Percentiles rank a stretch among this genome's conserved stretches.
Evolutionary conservation across 2,329 filamentous ascomycete genomes (phyloP).

Genomic region (Botryotinia narcissicola): DNA sequence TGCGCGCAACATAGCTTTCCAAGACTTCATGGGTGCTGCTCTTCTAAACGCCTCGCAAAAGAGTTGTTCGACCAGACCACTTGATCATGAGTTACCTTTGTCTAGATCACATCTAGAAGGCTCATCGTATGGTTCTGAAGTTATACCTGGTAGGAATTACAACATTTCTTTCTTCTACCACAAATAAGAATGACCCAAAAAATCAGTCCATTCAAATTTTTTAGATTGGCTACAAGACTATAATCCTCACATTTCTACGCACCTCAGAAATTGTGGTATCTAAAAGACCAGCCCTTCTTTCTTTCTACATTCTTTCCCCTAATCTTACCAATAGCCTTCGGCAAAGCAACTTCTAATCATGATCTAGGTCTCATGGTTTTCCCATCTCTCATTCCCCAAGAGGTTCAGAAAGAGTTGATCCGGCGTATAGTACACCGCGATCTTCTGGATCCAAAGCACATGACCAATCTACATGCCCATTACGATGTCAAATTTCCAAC

Average conservation of each 20-base stretch:
- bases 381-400: slow-evolving; percentile 68
- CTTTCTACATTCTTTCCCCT: background rate
- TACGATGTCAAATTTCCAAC: slow-evolving; percentile 65
- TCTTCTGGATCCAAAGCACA: slow-evolving; percentile 68
- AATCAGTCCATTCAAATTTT: background rate
- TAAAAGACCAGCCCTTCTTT: background rate
- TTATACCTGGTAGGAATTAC: slow-evolving; percentile 62
- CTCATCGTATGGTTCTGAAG: slow-evolving; percentile 49
- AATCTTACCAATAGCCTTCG: background rate
- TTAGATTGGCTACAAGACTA: background rate
- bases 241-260: background rate
- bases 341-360: slow-evolving; percentile 26
- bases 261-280: background rate
- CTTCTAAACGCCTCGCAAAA: background rate
- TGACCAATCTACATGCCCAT: slow-evolving; percentile 88
- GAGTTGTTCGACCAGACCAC: background rate
- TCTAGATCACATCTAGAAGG: background rate
- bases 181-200: background rate
- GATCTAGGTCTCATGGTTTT: slow-evolving; percentile 71
- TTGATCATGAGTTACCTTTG: background rate
- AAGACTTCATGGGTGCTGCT: background rate
- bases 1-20: background rate
- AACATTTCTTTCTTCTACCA: background rate
- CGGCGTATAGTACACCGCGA: slow-evolving; percentile 74
- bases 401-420: slow-evolving; percentile 67